A percentile compares a stretch with the other conserved stretches of the same genome.
Evolutionary conservation across 164 flowering plant genomes (phyloP).

Genomic region (Pachysandra terminalis): DNA sequence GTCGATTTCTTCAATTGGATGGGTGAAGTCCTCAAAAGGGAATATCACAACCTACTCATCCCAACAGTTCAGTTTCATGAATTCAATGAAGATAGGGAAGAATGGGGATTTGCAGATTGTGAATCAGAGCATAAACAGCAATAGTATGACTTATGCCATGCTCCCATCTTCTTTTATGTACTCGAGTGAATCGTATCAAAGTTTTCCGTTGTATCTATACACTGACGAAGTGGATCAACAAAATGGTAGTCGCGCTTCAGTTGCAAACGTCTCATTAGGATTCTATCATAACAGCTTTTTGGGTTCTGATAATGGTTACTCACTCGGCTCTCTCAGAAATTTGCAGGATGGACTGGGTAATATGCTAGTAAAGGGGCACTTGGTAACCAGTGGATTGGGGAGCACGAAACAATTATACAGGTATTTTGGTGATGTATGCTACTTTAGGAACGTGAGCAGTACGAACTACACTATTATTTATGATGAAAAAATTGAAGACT

Average conservation of each 20-base stretch:
- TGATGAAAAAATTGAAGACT: conserved; percentile 38
- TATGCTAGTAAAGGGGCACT: conserved; percentile 39
- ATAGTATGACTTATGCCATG: conserved; percentile 26
- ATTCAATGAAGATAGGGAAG: conserved; percentile 43
- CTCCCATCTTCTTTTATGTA: conserved; percentile 14
- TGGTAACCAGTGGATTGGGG: conserved; percentile 41
- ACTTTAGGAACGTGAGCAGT: conserved; percentile 63
- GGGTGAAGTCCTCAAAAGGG: conserved; percentile 61
- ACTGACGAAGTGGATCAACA: conserved; percentile 28
- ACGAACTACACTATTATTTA: conserved; percentile 53
- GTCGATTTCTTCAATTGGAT: conserved; percentile 38
- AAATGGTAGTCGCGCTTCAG: conserved; percentile 19
- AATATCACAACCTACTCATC: conserved; percentile 28
- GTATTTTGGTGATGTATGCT: conserved; percentile 36
- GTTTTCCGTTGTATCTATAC: conserved; percentile 27
- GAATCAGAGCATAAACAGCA: conserved; percentile 39
- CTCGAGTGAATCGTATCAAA: conserved; percentile 19
- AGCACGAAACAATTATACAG: conserved; percentile 43
- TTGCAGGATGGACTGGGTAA: conserved; percentile 42
- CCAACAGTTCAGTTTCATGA: conserved; percentile 39
- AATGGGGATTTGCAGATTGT: conserved; percentile 49
- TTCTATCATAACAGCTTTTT: conserved; percentile 26
- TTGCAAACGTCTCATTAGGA: conserved; percentile 39
- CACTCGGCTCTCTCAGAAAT: conserved; percentile 29
- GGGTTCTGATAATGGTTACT: conserved; percentile 6